Evolutionary conservation across 768 basidiomycete genomes (phyloP).

Genomic region (Suillus spraguei): DNA sequence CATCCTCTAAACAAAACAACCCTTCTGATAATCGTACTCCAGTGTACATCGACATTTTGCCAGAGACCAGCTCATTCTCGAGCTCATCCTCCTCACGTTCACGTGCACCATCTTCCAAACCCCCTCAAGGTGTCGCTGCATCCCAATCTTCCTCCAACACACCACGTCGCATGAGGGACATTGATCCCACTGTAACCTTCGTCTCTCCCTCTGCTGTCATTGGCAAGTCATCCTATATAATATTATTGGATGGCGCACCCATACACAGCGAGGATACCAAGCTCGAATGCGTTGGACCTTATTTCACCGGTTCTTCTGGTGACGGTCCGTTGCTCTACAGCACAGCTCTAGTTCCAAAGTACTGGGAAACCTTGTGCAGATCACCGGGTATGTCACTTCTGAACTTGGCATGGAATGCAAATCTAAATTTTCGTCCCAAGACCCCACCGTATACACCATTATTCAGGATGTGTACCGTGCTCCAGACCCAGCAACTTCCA

Average conservation of each 20-base stretch:
- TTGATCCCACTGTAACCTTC: conserved; percentile 72
- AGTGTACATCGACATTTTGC: conserved; percentile 37
- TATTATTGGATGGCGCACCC: conserved; percentile 49
- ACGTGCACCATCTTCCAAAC: conserved; percentile 3
- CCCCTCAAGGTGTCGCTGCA: background rate
- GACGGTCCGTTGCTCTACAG: conserved; percentile 52
- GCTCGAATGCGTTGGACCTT: conserved; percentile 36
- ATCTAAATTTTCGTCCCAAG: conserved; percentile 35
- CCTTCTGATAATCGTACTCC: conserved; percentile 30
- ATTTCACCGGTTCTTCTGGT: conserved; percentile 28
- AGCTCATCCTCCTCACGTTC: conserved; percentile 8
- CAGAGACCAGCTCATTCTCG: conserved; percentile 17
- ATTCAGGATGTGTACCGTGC: conserved; percentile 58
- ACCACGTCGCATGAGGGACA: conserved; percentile 55
- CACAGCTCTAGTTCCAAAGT: conserved; percentile 62
- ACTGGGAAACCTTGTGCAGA: conserved; percentile 61
- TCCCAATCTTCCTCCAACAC: conserved; percentile 22
- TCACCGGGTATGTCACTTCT: conserved; percentile 44
- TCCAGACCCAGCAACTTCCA: conserved; percentile 26
- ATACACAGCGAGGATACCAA: conserved; percentile 54
- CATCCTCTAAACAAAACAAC: conserved; percentile 25
- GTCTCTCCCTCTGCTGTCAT: conserved; percentile 47
- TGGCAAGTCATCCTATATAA: conserved; percentile 58
- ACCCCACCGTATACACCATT: conserved; percentile 68
- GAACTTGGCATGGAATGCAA: conserved; percentile 19